These are phyloP conservation scores for Populus nigra DNA, from an alignment of 345 rosid genomes.

Conservation along the genomic window DNA sequence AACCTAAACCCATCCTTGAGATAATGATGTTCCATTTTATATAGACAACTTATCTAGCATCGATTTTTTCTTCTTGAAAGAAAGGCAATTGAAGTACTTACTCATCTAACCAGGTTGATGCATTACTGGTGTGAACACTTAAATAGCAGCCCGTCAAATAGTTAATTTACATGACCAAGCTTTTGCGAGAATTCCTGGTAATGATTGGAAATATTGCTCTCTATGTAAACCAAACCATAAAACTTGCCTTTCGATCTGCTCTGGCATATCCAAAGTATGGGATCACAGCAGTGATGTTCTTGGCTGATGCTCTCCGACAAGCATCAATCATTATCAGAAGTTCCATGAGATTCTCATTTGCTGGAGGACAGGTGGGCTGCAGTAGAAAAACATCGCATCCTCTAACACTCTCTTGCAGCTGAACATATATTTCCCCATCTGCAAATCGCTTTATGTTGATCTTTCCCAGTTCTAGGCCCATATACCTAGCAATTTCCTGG, in stretches of 20 bases:
- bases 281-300: constrained; percentile 86
- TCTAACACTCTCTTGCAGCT: constrained; percentile 93
- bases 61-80: not conserved
- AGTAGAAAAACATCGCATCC: constrained; percentile 89
- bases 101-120: not conserved
- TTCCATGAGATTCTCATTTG: constrained; percentile 96
- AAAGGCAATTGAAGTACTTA: not conserved
- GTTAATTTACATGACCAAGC: too few species aligned
- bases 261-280: constrained; percentile 98
- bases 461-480: constrained; percentile 94
- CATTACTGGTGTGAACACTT: not conserved
- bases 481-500: constrained; percentile 80
- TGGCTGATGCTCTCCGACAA: constrained; percentile 91
- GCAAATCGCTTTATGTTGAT: constrained; percentile 86
- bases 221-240: not conserved
- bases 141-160: too few species aligned
- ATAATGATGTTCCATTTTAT: not conserved
- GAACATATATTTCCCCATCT: constrained; percentile 95
- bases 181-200: too few species aligned
- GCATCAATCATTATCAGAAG: constrained; percentile 94
- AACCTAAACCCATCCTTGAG: not conserved
- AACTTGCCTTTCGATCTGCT: constrained; percentile 85
- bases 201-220: not conserved
- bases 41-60: not conserved
- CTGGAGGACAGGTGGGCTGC: constrained; percentile 95